Evolutionary conservation across 306 rosid species (phyloP).

Genomic region (Geum urbanum): DNA sequence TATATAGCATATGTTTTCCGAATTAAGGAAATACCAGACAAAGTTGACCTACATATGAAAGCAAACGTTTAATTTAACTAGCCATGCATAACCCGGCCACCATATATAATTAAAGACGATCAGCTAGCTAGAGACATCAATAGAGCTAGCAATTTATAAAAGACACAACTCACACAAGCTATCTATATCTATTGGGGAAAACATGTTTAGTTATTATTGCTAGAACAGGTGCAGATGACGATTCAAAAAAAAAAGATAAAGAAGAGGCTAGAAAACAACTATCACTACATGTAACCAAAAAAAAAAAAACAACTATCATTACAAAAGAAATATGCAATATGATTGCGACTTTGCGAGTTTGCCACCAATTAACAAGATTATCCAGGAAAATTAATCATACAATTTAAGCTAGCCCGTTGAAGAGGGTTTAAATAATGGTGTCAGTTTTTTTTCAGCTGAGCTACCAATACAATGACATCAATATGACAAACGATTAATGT

Average conservation of each 20-base stretch:
- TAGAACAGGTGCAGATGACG: not conserved
- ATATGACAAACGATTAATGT: not conserved
- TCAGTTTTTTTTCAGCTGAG: not conserved
- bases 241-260: not conserved
- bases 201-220: not conserved
- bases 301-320: not conserved
- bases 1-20: no score
- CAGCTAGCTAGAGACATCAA: not conserved
- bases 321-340: no score
- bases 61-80: not conserved
- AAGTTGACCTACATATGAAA: conserved; percentile 7
- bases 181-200: not conserved
- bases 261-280: not conserved
- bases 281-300: no score
- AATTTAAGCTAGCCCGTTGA: not conserved
- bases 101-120: not conserved
- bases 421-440: not conserved
- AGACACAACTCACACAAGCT: no score
- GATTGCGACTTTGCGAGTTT: no score
- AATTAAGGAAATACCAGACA: no score
- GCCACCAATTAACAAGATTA: not conserved
- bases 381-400: not conserved
- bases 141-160: no score
- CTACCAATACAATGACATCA: not conserved
- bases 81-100: not conserved